Base-by-base conservation (phyloP, 176 grass and related monocot genomes). In the Musa beccarii region DNA sequence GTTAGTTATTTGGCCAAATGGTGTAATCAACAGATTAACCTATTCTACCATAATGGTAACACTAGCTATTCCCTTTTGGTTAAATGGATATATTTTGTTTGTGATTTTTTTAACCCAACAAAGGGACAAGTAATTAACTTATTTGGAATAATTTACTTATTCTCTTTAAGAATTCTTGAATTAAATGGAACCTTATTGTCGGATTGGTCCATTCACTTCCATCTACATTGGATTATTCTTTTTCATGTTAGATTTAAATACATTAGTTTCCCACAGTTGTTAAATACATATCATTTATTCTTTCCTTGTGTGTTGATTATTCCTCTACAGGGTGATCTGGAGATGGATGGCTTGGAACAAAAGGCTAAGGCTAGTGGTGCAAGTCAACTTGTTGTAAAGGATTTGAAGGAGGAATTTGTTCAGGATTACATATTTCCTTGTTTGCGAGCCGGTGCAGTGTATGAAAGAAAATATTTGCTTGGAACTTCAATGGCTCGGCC, bases 391-490 rank as follows among this genome's bases (percentile, higher is more conserved):
- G 83, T 99, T 74, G 95, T 99, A 62, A 99, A 91, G 73, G 91
- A 99, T 78, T 81, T 99, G 53, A 89, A 86, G 79, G 90, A 99
- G 84, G 88, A 99, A 86, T 99, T 99, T 84, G 90, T 99, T 68
- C 67, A 81, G 65, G 90, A 94, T 83, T 92, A 91, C 69, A 94
- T 99, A 83, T 99, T 85, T 68, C 95, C 90, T 26, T 92, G 95
- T 78, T 77, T 99, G 62, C 88, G 88, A 80, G 88, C 95, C 68
- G 95, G 91, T 82, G 90, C 95, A 69, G 81, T 99, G 68, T 99
- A 99, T 82, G 95, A 99, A 91, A 91, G 90, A 54, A 99, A 99
- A 77, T 99, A 99, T 84, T 84, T 99, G 24, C 88, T 99, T 75
- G 95, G 91, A 64, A 99, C 95, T 73, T 99, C 95, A 29, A 94